Evolutionary conservation across 352 stramenopile genomes (phyloP).

Genomic region (Pythium aquatile): DNA sequence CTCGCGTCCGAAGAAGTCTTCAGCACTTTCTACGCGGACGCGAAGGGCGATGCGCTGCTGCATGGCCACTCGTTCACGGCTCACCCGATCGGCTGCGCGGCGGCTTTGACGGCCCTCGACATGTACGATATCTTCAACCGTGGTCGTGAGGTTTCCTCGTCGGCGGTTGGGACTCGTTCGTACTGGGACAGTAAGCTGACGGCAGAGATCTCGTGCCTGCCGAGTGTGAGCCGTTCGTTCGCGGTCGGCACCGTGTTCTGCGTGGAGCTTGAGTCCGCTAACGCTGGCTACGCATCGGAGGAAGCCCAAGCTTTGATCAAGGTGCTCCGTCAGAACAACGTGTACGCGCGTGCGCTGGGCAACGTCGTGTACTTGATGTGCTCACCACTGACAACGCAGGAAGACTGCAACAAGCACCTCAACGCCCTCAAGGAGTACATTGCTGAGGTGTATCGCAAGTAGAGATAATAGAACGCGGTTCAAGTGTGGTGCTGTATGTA

Average conservation of each 20-base stretch:
- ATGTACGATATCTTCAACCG: conserved; percentile 79
- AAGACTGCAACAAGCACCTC: conserved; percentile 65
- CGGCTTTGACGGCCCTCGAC: conserved; percentile 84
- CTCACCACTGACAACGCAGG: conserved; percentile 65
- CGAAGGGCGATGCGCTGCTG: conserved; percentile 84
- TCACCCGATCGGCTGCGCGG: conserved; percentile 88
- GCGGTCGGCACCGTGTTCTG: conserved; percentile 77
- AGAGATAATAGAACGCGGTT: conserved; percentile 1
- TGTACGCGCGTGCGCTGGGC: conserved; percentile 78
- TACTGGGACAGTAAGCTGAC: conserved; percentile 65
- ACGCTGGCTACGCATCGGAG: conserved; percentile 64
- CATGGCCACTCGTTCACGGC: conserved; percentile 93
- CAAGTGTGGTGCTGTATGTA: background rate
- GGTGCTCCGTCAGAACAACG: conserved; percentile 52
- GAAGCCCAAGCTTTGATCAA: conserved; percentile 63
- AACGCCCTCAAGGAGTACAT: conserved; percentile 44
- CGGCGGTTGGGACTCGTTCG: conserved; percentile 23
- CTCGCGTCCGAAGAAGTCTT: conserved; percentile 89
- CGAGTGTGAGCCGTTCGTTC: conserved; percentile 64
- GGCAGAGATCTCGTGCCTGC: conserved; percentile 45
- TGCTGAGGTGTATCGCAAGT: conserved; percentile 34
- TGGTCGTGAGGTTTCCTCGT: conserved; percentile 15
- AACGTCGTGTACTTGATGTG: conserved; percentile 89
- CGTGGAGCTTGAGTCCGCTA: conserved; percentile 60
- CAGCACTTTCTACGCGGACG: conserved; percentile 86